These are phyloP conservation scores for Moesziomyces globuligerus DNA, from an alignment of 1,284 basidiomycete species.

Conservation along the genomic window DNA sequence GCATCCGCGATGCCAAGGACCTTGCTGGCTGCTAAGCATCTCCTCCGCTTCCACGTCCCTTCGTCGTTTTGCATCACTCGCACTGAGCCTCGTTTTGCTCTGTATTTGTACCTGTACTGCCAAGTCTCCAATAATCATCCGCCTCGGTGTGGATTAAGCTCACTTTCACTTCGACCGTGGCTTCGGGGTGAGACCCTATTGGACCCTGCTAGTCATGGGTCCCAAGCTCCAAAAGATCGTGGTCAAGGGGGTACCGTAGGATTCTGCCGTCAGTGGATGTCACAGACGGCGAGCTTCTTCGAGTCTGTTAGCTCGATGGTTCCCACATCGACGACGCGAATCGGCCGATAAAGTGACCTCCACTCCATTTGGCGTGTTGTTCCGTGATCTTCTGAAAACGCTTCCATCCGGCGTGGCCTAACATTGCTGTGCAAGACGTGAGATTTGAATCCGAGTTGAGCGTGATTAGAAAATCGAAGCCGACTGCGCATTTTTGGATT, in stretches of 20 bases:
- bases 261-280: background rate
- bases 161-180: background rate
- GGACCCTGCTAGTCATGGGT: background rate
- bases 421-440: background rate
- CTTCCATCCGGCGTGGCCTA: background rate
- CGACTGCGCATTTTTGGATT: background rate
- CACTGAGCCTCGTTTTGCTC: background rate
- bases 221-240: background rate
- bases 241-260: too few species aligned
- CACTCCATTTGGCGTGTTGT: background rate
- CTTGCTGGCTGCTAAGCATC: constrained; percentile 40
- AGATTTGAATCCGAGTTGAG: too few species aligned
- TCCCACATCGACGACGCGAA: too few species aligned
- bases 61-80: background rate
- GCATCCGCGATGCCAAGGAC: constrained; percentile 40
- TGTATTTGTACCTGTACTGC: constrained; percentile 1
- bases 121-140: background rate
- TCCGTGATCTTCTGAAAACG: background rate
- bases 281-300: background rate
- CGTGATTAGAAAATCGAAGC: background rate
- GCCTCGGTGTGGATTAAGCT: background rate
- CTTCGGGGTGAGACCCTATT: background rate
- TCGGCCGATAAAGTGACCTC: background rate
- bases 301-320: background rate
- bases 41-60: background rate